phyloP scores from a whole-genome alignment of 169 alveolate species.

The Eimeria praecox region DNA sequence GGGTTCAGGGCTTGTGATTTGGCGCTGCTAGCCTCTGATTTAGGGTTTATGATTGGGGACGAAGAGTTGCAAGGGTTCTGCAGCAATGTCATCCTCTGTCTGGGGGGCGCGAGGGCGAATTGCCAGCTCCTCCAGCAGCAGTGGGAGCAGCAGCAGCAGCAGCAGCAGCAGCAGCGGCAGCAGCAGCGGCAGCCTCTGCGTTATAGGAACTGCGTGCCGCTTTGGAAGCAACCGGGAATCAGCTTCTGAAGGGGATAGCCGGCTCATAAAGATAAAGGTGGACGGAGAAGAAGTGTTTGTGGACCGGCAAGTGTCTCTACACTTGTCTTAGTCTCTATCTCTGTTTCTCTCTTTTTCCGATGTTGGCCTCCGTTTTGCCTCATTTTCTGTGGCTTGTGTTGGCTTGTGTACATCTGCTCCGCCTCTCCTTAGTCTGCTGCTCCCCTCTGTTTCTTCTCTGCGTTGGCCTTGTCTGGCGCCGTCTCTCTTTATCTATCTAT shows the following conservation, averaged over 20 bases:
- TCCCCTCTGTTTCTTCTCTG: no score
- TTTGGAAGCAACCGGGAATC: constrained; percentile 24
- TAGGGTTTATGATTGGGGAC: not conserved
- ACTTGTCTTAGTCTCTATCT: not conserved
- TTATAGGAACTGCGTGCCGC: constrained; percentile 35
- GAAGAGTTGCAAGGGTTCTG: not conserved
- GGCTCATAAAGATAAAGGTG: constrained; percentile 47
- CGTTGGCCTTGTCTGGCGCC: not conserved
- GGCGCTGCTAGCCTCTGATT: not conserved
- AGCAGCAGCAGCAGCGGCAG: constrained; percentile 52
- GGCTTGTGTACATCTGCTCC: no score
- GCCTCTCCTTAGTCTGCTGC: no score
- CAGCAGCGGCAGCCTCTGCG: constrained; percentile 52
- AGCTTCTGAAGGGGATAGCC: not conserved
- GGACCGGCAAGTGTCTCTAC: not conserved
- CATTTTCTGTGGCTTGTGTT: no score
- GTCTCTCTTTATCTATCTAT: not conserved
- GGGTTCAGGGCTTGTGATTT: not conserved
- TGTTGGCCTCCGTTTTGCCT: not conserved
- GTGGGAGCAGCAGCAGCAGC: constrained; percentile 20
- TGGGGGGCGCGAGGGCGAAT: constrained; percentile 17
- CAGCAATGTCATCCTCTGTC: not conserved
- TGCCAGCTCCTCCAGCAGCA: constrained; percentile 12
- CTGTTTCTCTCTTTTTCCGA: not conserved
- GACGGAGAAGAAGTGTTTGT: constrained; percentile 46